Percentiles rank a stretch among this genome's conserved stretches.
phyloP scores from a whole-genome alignment of 2,329 filamentous ascomycete species.

The Tolypocladium guangdongense region DNA sequence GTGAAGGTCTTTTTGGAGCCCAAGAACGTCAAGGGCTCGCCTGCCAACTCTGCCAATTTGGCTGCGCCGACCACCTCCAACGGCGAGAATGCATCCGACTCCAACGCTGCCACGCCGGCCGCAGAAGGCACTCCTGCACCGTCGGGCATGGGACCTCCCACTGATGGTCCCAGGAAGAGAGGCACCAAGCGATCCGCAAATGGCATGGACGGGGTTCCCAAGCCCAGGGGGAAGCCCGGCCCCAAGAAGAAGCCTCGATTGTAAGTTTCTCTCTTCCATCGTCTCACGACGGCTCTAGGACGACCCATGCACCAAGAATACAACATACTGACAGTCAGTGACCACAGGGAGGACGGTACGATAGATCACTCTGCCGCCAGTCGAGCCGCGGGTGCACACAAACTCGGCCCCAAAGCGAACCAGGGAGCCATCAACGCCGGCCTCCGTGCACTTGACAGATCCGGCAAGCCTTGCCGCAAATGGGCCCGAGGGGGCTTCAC shows the following conservation, averaged over 20 bases:
- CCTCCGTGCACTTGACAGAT: conserved; percentile 84
- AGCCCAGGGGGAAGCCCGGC: conserved; percentile 75
- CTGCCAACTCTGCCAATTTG: conserved; percentile 29
- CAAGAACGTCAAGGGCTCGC: conserved; percentile 32
- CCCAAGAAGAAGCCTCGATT: conserved; percentile 93
- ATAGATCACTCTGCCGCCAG: conserved; percentile 44
- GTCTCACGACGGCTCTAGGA: conserved; percentile 1
- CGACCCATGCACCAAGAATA: background rate
- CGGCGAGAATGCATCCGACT: conserved; percentile 47
- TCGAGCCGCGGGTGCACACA: conserved; percentile 51
- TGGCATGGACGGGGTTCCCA: conserved; percentile 52
- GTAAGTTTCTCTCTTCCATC: conserved; percentile 49
- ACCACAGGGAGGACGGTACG: conserved; percentile 48
- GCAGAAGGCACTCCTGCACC: conserved; percentile 44
- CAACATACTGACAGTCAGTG: conserved; percentile 15
- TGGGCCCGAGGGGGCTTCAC: conserved; percentile 78
- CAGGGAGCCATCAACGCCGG: conserved; percentile 96
- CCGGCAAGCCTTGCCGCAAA: conserved; percentile 81
- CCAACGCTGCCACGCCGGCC: conserved; percentile 47
- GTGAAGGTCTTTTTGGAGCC: conserved; percentile 18
- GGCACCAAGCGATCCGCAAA: conserved; percentile 59
- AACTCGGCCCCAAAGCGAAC: conserved; percentile 92
- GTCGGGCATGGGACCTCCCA: conserved; percentile 47
- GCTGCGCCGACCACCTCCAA: conserved; percentile 31
- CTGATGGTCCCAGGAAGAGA: conserved; percentile 61